Evolutionary conservation across 148 eudicot species (phyloP), one percentile per base, ranked within the genome.

Genomic region (Rhododendron molle): DNA sequence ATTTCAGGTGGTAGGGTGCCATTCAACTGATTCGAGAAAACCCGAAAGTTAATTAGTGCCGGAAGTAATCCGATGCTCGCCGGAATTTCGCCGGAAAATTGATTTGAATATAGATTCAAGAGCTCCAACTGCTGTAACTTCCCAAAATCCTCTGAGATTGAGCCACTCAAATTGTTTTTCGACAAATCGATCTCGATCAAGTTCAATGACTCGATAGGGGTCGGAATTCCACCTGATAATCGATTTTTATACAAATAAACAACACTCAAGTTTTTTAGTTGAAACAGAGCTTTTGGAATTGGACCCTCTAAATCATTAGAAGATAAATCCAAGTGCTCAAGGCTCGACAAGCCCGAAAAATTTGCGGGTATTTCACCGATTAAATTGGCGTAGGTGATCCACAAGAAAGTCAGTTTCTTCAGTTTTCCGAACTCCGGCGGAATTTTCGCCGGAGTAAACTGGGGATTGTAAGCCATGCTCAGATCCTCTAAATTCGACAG

Each of bases 271-370:
- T 93, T 93, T 87, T 91, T 89, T 28, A 95, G 81, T 88, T 84
- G 82, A 86, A 96, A 93, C 88, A 96, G 62, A 43, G 89, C 94
- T 21, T 76, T 34, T 16, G 99, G 99, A 12, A 96, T 93, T 28
- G 77, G 86, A 34, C 96, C 98, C 32, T 50, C 76, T 20, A 96
- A 83, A 16, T 76, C 9, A 80, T 96, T 96, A 2, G 0, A 30
- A 36, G 80, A 46, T 73, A 96, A 87, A 87, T 96, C 99, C 86
- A 96, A 54, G 2, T 80, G 77, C 78, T 81, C 90, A 43, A 96
- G 89, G 38, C 90, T 92, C 11, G 89, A 30, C 6, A 96, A 36
- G 83, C 83, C 86, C 32, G 73, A 56, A 49, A 95, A 92, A 28
- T 87, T 92, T 4, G 62, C 78, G 23, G 98, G 97, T 36, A 96